Evolutionary conservation across 805 yeast species (phyloP).

Genomic region (Candida rishiriensis): DNA sequence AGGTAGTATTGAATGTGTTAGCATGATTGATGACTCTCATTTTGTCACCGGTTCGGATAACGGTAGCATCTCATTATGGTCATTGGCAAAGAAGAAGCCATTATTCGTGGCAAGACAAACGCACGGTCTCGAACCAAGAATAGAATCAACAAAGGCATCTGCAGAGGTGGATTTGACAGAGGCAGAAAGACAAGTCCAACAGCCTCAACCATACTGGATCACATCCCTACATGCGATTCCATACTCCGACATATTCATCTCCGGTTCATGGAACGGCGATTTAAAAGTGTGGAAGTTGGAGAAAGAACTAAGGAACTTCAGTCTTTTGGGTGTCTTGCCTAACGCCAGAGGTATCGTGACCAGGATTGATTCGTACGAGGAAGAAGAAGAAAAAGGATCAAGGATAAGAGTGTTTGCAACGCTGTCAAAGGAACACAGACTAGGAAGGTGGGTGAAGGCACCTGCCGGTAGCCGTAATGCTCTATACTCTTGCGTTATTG

Average conservation of each 20-base stretch:
- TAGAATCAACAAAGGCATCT: slow-evolving; percentile 47
- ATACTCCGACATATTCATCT: slow-evolving; percentile 73
- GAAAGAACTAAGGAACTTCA: slow-evolving; percentile 59
- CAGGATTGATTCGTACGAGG: slow-evolving; percentile 51
- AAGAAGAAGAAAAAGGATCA: slow-evolving; percentile 47
- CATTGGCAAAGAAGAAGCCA: slow-evolving; percentile 86
- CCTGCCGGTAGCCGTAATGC: slow-evolving; percentile 71
- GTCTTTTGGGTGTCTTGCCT: slow-evolving; percentile 48
- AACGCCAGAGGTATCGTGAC: slow-evolving; percentile 70
- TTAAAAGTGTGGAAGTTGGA: slow-evolving; percentile 75
- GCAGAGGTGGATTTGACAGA: slow-evolving; percentile 38
- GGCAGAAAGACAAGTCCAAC: slow-evolving; percentile 54
- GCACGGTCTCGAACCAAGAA: slow-evolving; percentile 60
- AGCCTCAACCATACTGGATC: slow-evolving; percentile 77
- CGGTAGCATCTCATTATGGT: slow-evolving; percentile 89
- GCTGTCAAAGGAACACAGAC: slow-evolving; percentile 77
- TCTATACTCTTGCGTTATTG: slow-evolving; percentile 50
- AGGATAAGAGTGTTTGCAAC: slow-evolving; percentile 58
- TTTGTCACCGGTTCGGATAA: slow-evolving; percentile 95
- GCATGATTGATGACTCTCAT: slow-evolving; percentile 88
- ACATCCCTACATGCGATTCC: slow-evolving; percentile 81
- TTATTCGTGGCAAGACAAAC: slow-evolving; percentile 61
- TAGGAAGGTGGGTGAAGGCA: slow-evolving; percentile 79
- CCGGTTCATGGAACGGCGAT: slow-evolving; percentile 86
- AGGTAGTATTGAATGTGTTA: slow-evolving; percentile 86